Conservation (phyloP, 1,139 yeast species). For the Diutina scorzettiae region DNA sequence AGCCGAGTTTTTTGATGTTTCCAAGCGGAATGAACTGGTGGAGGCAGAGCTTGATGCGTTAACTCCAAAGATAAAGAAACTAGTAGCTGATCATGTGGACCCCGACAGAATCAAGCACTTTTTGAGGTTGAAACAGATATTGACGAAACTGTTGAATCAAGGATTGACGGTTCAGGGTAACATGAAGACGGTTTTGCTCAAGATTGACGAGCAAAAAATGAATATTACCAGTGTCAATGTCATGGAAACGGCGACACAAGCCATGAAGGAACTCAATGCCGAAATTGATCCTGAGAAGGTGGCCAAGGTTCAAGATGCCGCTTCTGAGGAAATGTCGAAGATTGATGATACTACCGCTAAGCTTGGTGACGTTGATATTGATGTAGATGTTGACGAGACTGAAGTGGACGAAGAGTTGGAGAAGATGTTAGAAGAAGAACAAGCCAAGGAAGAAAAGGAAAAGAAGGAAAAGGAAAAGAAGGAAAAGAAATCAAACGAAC, state of each 20-base stretch:
- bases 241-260: background rate
- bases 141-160: background rate
- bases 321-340: background rate
- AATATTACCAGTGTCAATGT: background rate
- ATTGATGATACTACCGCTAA: background rate
- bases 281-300: background rate
- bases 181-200: background rate
- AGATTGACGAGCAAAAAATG: background rate
- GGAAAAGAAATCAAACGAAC: background rate
- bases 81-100: background rate
- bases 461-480: background rate
- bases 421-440: background rate
- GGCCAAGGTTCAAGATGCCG: background rate
- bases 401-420: constrained; percentile 5
- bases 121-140: background rate
- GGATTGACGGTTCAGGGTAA: background rate
- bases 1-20: background rate
- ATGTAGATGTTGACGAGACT: background rate
- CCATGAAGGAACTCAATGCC: constrained; percentile 1
- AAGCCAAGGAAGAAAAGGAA: background rate
- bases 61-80: background rate
- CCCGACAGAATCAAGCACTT: background rate
- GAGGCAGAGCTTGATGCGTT: background rate
- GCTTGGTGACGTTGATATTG: background rate
- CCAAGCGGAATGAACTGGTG: background rate